Evolutionary conservation across 1,284 basidiomycete species (phyloP).

Genomic region (Ganoderma lucidum): DNA sequence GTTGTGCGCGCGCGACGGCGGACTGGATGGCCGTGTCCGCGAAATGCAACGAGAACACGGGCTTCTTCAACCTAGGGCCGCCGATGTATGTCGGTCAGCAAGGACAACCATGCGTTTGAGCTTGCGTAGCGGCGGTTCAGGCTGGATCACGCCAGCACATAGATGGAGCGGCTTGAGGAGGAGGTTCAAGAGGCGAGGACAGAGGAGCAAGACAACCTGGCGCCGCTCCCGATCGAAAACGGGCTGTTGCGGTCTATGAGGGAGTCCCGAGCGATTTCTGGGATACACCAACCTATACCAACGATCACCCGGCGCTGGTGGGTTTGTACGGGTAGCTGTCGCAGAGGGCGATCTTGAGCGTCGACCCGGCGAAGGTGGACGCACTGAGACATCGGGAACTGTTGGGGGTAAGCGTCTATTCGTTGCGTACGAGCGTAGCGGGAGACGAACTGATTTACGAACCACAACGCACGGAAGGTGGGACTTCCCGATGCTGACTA

Average conservation of each 20-base stretch:
- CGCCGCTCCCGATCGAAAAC: constrained; percentile 55
- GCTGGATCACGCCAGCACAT: constrained; percentile 54
- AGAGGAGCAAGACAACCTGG: constrained; percentile 53
- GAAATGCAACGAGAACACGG: constrained; percentile 57
- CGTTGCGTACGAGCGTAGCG: background rate
- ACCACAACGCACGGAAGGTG: constrained; percentile 47
- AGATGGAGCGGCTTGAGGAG: constrained; percentile 54
- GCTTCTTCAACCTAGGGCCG: constrained; percentile 61
- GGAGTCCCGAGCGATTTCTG: constrained; percentile 61
- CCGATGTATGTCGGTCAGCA: constrained; percentile 65
- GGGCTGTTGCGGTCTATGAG: constrained; percentile 61
- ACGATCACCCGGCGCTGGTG: constrained; percentile 64
- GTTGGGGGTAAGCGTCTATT: constrained; percentile 56
- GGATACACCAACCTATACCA: constrained; percentile 56
- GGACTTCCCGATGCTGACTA: constrained; percentile 70
- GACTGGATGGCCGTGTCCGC: constrained; percentile 68
- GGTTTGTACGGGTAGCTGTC: constrained; percentile 68
- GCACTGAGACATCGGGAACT: constrained; percentile 61
- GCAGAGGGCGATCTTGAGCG: constrained; percentile 45
- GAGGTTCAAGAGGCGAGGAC: constrained; percentile 52
- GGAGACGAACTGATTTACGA: background rate
- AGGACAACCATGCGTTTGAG: constrained; percentile 57
- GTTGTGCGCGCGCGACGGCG: constrained; percentile 59
- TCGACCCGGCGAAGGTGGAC: constrained; percentile 25
- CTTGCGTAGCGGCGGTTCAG: constrained; percentile 66